phyloP scores from a whole-genome alignment of 257 asterid genomes.

The Nicotiana knightiana region DNA sequence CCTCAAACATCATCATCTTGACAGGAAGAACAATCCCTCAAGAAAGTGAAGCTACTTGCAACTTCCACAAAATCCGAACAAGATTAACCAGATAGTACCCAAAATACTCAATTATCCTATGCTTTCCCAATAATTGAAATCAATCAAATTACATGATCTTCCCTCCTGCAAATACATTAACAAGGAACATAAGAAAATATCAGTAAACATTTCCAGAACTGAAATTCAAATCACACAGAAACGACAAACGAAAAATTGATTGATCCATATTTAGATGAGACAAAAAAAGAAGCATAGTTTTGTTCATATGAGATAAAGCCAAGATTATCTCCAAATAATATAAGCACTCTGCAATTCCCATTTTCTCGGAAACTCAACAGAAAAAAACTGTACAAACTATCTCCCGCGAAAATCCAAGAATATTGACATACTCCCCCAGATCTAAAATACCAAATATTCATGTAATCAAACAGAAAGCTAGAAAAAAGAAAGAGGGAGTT shows the following conservation, averaged over 20 bases:
- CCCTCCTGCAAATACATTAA: slow-evolving; percentile 26
- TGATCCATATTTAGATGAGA: no score
- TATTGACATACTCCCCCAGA: slow-evolving; percentile 9
- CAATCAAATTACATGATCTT: background rate
- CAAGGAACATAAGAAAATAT: background rate
- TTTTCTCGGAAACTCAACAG: slow-evolving; percentile 11
- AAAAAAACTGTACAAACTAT: background rate
- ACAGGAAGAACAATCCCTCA: background rate
- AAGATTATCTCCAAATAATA: background rate
- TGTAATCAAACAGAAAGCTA: background rate
- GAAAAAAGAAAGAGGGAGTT: background rate
- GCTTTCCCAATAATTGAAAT: background rate
- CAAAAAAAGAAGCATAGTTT: background rate
- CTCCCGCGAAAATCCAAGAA: slow-evolving; percentile 6
- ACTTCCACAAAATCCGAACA: background rate
- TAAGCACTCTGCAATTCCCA: background rate
- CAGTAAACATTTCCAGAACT: background rate
- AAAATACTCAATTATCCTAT: background rate
- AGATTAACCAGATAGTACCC: background rate
- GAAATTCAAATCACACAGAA: background rate
- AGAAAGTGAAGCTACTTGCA: background rate
- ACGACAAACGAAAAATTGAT: no score
- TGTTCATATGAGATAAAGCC: background rate
- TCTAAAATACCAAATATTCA: slow-evolving; percentile 13
- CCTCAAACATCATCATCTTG: slow-evolving; percentile 76